Percentiles rank a stretch among this genome's conserved stretches.
These are phyloP conservation scores for Lagenaria siceraria DNA, from an alignment of 306 rosid species.

Conservation along the genomic window DNA sequence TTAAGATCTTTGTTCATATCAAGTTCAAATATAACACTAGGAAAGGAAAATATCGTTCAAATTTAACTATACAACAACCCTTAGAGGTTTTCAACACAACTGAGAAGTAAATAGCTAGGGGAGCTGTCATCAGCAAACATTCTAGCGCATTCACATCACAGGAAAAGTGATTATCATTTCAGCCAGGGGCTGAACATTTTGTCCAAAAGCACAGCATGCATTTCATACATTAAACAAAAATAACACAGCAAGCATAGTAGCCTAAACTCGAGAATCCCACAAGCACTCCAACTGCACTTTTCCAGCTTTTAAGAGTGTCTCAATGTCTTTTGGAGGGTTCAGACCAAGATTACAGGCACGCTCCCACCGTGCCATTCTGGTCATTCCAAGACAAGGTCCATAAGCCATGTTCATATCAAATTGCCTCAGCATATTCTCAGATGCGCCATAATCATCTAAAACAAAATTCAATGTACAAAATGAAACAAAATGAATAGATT, in stretches of 20 bases:
- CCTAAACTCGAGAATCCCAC: not conserved
- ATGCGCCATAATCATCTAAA: constrained; percentile 36
- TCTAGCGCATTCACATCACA: not conserved
- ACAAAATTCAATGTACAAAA: not conserved
- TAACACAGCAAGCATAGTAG: not conserved
- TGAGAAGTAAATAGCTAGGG: not conserved
- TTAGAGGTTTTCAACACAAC: not conserved
- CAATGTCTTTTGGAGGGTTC: constrained; percentile 4
- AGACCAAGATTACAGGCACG: constrained; percentile 53
- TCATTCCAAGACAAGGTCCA: constrained; percentile 77
- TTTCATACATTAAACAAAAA: not conserved
- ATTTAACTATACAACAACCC: not conserved
- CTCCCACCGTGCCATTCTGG: constrained; percentile 63
- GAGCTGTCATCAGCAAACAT: not conserved
- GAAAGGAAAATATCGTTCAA: not conserved
- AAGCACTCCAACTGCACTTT: not conserved
- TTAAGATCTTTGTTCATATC: too few species aligned
- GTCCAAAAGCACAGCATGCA: not conserved
- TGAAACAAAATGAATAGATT: not conserved
- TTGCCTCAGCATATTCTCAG: constrained; percentile 47
- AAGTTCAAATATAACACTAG: not conserved
- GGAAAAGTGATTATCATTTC: not conserved
- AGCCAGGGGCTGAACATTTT: constrained; percentile 5
- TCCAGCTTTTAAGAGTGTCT: not conserved
- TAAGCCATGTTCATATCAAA: constrained; percentile 73